Percentiles rank a stretch among this genome's conserved stretches.
phyloP scores from a whole-genome alignment of 129 eudicot genomes.

The Artemisia tridentata region DNA sequence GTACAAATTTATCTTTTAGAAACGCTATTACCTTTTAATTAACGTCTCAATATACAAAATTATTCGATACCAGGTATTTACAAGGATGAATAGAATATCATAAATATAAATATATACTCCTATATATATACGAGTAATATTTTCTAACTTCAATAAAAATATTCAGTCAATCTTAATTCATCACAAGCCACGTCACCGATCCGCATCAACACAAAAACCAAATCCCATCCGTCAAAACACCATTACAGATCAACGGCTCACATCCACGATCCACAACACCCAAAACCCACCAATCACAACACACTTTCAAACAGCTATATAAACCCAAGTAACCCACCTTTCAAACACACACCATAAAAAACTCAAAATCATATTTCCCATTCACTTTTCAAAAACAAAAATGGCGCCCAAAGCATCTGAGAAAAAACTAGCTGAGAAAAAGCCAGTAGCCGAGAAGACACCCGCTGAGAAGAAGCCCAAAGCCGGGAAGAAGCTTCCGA shows the following conservation, averaged over 20 bases:
- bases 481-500: slow-evolving; percentile 32
- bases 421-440: slow-evolving; percentile 43
- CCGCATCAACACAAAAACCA: not conserved
- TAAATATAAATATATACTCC: too few species aligned
- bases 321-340: not conserved
- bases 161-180: too few species aligned
- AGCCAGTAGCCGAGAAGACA: slow-evolving; percentile 41
- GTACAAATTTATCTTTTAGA: too few species aligned
- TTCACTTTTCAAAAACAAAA: not conserved
- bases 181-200: not conserved
- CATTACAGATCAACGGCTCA: slow-evolving; percentile 1
- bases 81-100: too few species aligned
- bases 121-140: too few species aligned
- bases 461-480: slow-evolving; percentile 45
- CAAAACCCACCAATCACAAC: not conserved
- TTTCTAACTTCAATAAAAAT: too few species aligned
- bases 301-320: not conserved
- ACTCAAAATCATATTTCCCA: too few species aligned
- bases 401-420: slow-evolving; percentile 48
- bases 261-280: not conserved
- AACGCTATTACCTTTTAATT: too few species aligned
- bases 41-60: too few species aligned
- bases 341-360: too few species aligned
- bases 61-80: too few species aligned
- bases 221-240: not conserved